Base-by-base conservation (phyloP, 345 rosid species). In the Citrus unshiu region DNA sequence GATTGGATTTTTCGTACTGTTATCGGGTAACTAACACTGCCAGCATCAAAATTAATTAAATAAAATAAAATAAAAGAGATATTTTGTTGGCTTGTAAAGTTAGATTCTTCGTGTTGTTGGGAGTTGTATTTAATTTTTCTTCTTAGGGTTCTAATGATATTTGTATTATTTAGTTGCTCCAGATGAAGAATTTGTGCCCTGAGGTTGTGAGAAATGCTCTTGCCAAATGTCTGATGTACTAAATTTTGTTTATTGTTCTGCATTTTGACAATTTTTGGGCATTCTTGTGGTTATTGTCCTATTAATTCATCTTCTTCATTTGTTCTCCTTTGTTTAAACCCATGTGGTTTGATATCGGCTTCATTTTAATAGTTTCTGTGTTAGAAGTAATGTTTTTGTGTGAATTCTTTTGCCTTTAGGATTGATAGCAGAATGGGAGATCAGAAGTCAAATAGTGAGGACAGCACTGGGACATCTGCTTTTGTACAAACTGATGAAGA, bases 381-480 rank as follows among this genome's bases (percentile, higher is more conserved):
- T 2, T 59, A n/a, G 62, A 27, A 16, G 5, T 29, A 27, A 29
- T 63, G 37, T 5, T 27, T 63, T 63, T 29, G 35, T 1, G 35
- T 6, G 1, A 63, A 27, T 46, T 79, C 39, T 51, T 58, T 34
- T 59, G 4, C 34, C 4, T 51, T 59, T 32, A 56, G 67, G 57
- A 59, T 72, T 30, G 58, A 66, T 60, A 25, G 74, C 63, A 76
- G 62, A 63, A 81, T 84, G 84, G 79, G 79, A 25, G 76, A 73
- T 74, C 79, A 74, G 72, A 80, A 78, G 73, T 39, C n/a, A 3
- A 70, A 70, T 39, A 63, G 75, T 70, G 83, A 39, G 59, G 80
- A 80, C 25, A 66, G 72, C 35, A 30, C 72, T 24, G 57, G 54
- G 9, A 19, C 22, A n/a, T 24, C 78, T 65, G 24, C 9, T 79